These are phyloP conservation scores for Daldinia concentrica DNA, from an alignment of 495 filamentous ascomycete species.

Conservation along the genomic window DNA sequence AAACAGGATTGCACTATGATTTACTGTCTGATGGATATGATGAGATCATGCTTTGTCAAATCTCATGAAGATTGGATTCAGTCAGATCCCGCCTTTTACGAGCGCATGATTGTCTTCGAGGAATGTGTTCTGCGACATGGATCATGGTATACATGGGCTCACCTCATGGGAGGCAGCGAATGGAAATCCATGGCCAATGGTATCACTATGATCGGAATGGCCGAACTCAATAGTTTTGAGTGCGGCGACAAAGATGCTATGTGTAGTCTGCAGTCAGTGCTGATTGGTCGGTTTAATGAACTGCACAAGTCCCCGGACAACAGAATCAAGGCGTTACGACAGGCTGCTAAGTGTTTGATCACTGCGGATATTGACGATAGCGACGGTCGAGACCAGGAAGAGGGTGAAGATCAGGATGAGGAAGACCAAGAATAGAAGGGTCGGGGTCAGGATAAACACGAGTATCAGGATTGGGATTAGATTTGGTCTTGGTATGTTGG, in stretches of 20 bases:
- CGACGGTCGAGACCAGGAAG: background rate
- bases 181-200: background rate
- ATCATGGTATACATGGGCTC: constrained; percentile 36
- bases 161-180: background rate
- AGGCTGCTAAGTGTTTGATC: background rate
- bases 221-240: constrained; percentile 22
- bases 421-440: background rate
- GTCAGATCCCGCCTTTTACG: background rate
- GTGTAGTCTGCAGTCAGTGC: background rate
- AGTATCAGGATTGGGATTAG: background rate
- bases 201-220: background rate
- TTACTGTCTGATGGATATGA: constrained; percentile 8
- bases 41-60: background rate
- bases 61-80: background rate
- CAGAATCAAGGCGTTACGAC: background rate
- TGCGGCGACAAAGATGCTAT: background rate
- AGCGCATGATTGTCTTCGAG: constrained; percentile 19
- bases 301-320: background rate
- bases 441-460: background rate
- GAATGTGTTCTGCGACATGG: constrained; percentile 40
- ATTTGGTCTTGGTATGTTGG: background rate
- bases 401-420: background rate
- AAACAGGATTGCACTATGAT: constrained; percentile 41
- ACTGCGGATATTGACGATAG: background rate
- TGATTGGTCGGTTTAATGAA: constrained; percentile 11